Evolutionary conservation across 768 basidiomycete species (phyloP).

Genomic region (Chalciporus chontae): DNA sequence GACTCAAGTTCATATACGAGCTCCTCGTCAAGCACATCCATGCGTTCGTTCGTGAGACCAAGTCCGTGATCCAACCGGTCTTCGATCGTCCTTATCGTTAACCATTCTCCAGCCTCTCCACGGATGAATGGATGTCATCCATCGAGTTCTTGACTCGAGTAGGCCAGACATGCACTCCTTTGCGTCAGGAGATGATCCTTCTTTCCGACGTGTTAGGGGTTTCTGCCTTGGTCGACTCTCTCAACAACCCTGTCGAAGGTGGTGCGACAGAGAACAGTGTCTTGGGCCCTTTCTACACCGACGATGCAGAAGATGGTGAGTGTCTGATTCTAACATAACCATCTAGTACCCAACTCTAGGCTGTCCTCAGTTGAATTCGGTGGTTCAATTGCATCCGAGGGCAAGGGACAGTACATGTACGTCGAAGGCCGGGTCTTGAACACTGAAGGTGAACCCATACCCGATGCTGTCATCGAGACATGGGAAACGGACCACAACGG

Average conservation of each 20-base stretch:
- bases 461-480: conserved; percentile 70
- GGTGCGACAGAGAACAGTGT: conserved; percentile 72
- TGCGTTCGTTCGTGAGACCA: conserved; percentile 68
- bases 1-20: conserved; percentile 46
- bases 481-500: conserved; percentile 77
- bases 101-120: conserved; percentile 50
- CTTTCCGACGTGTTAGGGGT: conserved; percentile 81
- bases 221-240: conserved; percentile 69
- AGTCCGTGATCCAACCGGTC: conserved; percentile 30
- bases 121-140: conserved; percentile 81
- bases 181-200: conserved; percentile 79
- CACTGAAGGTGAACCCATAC: conserved; percentile 61
- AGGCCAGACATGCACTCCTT: conserved; percentile 68
- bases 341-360: background rate
- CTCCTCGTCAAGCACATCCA: conserved; percentile 67
- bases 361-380: conserved; percentile 53
- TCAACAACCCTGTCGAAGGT: conserved; percentile 64
- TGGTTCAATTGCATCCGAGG: conserved; percentile 80
- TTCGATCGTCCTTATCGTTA: background rate
- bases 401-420: conserved; percentile 81
- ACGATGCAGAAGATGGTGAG: conserved; percentile 70
- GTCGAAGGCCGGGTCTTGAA: conserved; percentile 66
- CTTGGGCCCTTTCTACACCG: conserved; percentile 80
- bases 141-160: conserved; percentile 75
- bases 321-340: background rate